These are phyloP conservation scores for Coleophoma cylindrospora DNA, from an alignment of 2,329 filamentous ascomycete genomes.

Conservation along the genomic window DNA sequence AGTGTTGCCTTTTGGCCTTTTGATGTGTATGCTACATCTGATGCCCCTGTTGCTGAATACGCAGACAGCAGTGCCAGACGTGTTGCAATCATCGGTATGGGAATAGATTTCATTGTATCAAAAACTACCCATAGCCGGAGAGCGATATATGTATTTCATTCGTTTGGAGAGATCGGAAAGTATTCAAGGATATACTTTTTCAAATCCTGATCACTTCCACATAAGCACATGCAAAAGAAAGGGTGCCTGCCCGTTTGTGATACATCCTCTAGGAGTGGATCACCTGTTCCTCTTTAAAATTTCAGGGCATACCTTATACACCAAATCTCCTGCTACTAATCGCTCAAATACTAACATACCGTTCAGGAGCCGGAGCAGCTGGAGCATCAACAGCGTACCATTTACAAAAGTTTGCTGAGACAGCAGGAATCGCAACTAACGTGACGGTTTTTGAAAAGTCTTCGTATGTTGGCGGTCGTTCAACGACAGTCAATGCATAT, in stretches of 20 bases:
- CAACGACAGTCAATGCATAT: conserved; percentile 77
- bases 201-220: no score
- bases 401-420: conserved; percentile 64
- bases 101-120: not conserved
- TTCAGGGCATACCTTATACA: no score
- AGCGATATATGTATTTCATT: not conserved
- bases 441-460: conserved; percentile 86
- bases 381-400: conserved; percentile 86
- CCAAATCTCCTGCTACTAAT: no score
- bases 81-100: conserved; percentile 29
- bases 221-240: no score
- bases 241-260: no score
- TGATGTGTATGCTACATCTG: conserved; percentile 11
- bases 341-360: no score
- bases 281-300: no score
- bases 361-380: conserved; percentile 77
- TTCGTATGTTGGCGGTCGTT: conserved; percentile 74
- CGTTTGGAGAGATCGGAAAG: no score
- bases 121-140: not conserved
- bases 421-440: conserved; percentile 56
- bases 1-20: conserved; percentile 24
- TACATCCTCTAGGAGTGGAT: no score
- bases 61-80: conserved; percentile 17
- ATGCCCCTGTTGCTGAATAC: conserved; percentile 9
- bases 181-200: no score